Evolutionary conservation across 345 rosid genomes (phyloP), one percentile per base, ranked within the genome.

Genomic region (Lepidium africanum): DNA sequence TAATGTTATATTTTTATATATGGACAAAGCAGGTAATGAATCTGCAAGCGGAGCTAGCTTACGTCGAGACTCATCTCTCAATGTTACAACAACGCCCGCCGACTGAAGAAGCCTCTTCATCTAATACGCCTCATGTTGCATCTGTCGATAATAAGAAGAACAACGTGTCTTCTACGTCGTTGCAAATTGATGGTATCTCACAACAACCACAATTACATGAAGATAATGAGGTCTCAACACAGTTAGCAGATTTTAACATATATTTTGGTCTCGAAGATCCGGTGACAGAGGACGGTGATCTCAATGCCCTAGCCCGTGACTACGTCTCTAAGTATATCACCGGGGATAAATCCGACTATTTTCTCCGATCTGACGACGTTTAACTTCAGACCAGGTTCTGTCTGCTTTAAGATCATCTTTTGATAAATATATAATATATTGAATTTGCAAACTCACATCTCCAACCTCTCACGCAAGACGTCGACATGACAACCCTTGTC

Each of bases 11-110:
- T n/a, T n/a, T n/a, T n/a, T 21, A 21, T 25, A 25, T 25, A 25
- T 25, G 27, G 3, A 25, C 4, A 2, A 25, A 25, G 27, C 65
- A 91, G 96, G 88, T 86, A 8, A 78, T 83, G 73, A 82, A 78
- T 78, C 73, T 92, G 38, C 92, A 87, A 69, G 91, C 95, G 3
- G 96, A 92, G 67, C 70, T 92, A 25, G 86, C 87, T 1, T 67
- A 42, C 74, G 67, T 79, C 32, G 92, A 86, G 65, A 85, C 87
- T 35, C 80, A 78, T 14, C 84, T 87, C 15, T 73, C 86, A 3
- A 71, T 82, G 23, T n/a, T 89, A 65, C 87, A 79, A 45, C 69
- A 68, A 25, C 35, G 78, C 12, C 74, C 81, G 32, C 58, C 50
- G 59, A 5, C 75, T 64, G 70, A 64, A 65, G 71, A 51, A 48